Evolutionary conservation across 768 basidiomycete species (phyloP), one percentile per base, ranked within the genome.

Genomic region (Suillus lakei): DNA sequence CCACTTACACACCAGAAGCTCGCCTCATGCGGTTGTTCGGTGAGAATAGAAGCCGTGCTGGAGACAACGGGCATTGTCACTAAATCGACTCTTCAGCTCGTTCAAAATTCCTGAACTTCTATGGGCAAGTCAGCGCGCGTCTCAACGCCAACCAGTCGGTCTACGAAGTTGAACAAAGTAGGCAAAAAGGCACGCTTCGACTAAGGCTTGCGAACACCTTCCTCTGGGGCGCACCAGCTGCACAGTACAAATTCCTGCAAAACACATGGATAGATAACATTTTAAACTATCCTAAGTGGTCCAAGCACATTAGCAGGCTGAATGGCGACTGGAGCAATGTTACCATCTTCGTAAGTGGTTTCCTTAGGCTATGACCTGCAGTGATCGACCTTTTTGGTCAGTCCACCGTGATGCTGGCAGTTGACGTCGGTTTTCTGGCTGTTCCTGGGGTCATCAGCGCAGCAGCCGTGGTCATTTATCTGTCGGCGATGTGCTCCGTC

Each of bases 371-470:
- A 23, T 39, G 43, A 10, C 4, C 23, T 23, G 44, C 18, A 18
- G 21, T 41, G 4, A 30, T 59, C 6, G 30, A 59, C 18, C 36
- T 21, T 26, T 43, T 54, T 13, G 12, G 21, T 39, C 2, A 86
- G 85, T 79, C 79, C 4, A 83, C 83, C 0, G 83, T 87, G 21
- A 72, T 87, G 48, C 71, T 87, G 8, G 82, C 81, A 18, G 83
- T 83, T 2, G 85, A 86, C 61, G 80, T 88, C 2, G 81, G 82
- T 0, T 86, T 87, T 67, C 70, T 88, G 21, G 81, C 84, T 4
- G 85, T 88, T 21, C 82, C 82, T 21, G 76, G 77, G 41, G 77
- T 82, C 51, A 78, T 28, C 63, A n/a, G 68, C 46, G 63, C 34
- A 30, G 5, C 53, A 69, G 0, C 70, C 48, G 73, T 81, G 15